Conservation (phyloP, 352 stramenopile genomes). For the Aphanomyces astaci region DNA sequence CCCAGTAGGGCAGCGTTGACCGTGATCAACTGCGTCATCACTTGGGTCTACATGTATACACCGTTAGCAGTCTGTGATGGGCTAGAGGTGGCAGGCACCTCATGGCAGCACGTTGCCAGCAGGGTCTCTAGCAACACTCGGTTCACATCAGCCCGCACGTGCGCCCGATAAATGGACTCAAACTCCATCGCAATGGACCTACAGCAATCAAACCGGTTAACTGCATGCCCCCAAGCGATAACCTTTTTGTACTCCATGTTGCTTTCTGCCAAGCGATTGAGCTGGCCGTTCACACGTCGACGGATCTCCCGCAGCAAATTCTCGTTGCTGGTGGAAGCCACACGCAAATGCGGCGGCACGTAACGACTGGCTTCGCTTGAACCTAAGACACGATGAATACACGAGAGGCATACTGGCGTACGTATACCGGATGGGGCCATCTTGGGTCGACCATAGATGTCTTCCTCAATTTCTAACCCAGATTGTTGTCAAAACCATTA, state of each 20-base stretch:
- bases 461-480: conserved; percentile 48
- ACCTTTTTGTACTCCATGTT: conserved; percentile 87
- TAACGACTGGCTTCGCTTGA: conserved; percentile 33
- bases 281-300: conserved; percentile 77
- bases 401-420: too few relatives aligned
- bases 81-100: conserved; percentile 4
- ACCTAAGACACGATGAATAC: too few relatives aligned
- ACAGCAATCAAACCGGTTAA: conserved; percentile 16
- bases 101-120: conserved; percentile 37
- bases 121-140: conserved; percentile 62
- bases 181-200: conserved; percentile 68
- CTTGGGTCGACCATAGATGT: conserved; percentile 77
- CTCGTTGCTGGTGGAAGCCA: conserved; percentile 55
- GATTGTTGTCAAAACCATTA: neutral
- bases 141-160: conserved; percentile 64
- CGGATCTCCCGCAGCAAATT: conserved; percentile 58
- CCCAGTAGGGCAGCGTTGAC: conserved; percentile 54
- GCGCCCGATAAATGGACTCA: conserved; percentile 70
- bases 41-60: conserved; percentile 48
- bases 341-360: conserved; percentile 79
- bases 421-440: conserved; percentile 36
- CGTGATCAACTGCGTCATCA: conserved; percentile 77
- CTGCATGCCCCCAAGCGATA: neutral
- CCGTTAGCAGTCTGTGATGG: too few relatives aligned
- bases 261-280: conserved; percentile 87